Evolutionary conservation across 495 filamentous ascomycete genomes (phyloP), one percentile per base, ranked within the genome.

Genomic region (Aspergillus sparsus): DNA sequence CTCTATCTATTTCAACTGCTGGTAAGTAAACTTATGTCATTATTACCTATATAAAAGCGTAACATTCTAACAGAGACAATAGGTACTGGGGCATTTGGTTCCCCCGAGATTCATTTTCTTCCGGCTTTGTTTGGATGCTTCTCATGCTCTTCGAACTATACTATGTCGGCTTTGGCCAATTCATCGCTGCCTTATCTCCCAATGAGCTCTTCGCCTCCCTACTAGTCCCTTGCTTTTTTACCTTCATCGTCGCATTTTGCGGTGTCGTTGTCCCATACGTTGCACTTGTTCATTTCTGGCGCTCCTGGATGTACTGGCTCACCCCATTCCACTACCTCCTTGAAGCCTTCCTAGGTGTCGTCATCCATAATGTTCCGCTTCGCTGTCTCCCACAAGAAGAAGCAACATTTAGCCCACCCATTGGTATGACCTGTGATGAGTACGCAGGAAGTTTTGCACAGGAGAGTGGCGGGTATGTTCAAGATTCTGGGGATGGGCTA

Each of bases 141-240:
- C 70, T 89, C 6, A 82, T 89, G 69, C 68, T 89, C 7, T 91
- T 87, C 68, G 87, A 92, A 68, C 62, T 89, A 34, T 92, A 82
- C 72, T 92, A 90, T 63, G 77, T 90, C 52, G 79, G 84, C 27
- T 86, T 93, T 60, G 88, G 88, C 1, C 88, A 92, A 71, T 85
- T 86, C 61, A 90, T 94, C 49, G 90, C 90, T 0, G 78, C 90
- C 0, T 80, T 91, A 61, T 77, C 84, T 10, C 88, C 89, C 0
- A 91, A 90, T 68, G 84, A 89, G 39, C 78, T 90, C 5, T 80
- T 92, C 37, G 88, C 88, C 13, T 86, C 83, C 8, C 67, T 93
- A 1, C 79, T 89, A 5, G 84, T 89, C 10, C 87, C 87, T 0
- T 71, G 84, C 15, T 84, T 89, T 68, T 87, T 89, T 72, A 77